Base-by-base conservation (phyloP, 768 basidiomycete genomes). In the Amanita brunnescens region DNA sequence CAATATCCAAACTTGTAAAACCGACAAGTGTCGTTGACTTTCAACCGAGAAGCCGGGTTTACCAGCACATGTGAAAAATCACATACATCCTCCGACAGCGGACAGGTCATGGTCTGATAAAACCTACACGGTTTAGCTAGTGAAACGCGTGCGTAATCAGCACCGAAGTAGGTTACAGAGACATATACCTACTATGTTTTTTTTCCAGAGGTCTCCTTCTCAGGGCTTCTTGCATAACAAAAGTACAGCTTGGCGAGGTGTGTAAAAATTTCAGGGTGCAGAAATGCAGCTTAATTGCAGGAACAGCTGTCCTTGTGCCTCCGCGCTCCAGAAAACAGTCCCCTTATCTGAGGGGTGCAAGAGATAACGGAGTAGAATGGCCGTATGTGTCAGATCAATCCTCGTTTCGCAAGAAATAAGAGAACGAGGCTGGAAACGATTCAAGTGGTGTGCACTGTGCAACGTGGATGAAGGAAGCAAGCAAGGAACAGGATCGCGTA, bases 111-210 rank as follows among this genome's bases (percentile, higher is more conserved):
- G 16, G 60, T 59, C 51, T 70, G 69, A 54, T 63, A 70, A 55
- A 63, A 70, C 53, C 58, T 66, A 54, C 69, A 70, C 4, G 68
- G 69, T 58, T 68, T 70, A 12, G 66, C 69, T 70, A 55, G 6
- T 12, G n/a, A n/a, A n/a, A n/a, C 0, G 13, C 7, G 21, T 26
- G 12, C 4, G 13, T 20, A 16, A n/a, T 29, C 26, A 44, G 26
- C 14, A 1, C 24, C 14, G 8, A 7, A 16, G 1, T 6, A 44
- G 7, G 14, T 3, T 10, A 44, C 26, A 14, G 29, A 44, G 26
- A 44, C 9, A 2, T 23, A 16, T 16, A 44, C 42, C 14, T 10
- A 44, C 42, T 49, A 29, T 49, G 49, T 42, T 39, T 40, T 24
- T 41, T 49, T 21, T 41, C 37, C 16, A 47, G 34, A 16, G 32